Evolutionary conservation across 371 early-diverging fungal genomes (phyloP), one percentile per base, ranked within the genome.

Genomic region (Vairimorpha apis): DNA sequence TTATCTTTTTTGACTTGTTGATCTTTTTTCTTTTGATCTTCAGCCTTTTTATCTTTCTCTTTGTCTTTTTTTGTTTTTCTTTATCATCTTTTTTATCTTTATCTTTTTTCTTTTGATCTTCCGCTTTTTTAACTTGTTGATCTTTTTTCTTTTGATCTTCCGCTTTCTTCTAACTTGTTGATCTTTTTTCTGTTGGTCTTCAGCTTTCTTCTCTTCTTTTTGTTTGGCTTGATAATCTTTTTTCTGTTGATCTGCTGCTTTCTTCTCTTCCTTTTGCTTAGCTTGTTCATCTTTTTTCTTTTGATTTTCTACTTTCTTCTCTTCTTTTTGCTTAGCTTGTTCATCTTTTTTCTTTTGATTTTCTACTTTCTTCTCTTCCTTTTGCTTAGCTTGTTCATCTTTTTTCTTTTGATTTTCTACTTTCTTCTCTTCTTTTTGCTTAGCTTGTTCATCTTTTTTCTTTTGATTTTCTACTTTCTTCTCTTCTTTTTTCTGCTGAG

Each of bases 31-130:
- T 62, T 49, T 55, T 55, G 27, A 1, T 29, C 30, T 69, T 44
- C 18, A 1, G 51, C 45, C 27, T 16, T 44, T 43, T 70, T 35
- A 56, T 66, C 33, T 10, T 47, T 64, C 51, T 4, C 2, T 1
- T 77, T 23, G 8, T 56, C 45, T 44, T 43, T 59, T 3, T 74
- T n/a, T 32, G 65, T 30, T 21, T 70, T 65, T 49, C 67, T 29
- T 70, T 67, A 16, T 70, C 41, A 58, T 68, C 58, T 29, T 37
- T 35, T 25, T 65, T 51, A 14, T 47, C 25, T 35, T 45, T 69
- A 1, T 72, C 70, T 32, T 51, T n/a, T 23, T 64, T 29, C 25
- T 67, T 56, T 59, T 72, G 56, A 53, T 66, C 53, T 44, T 14
- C 44, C 62, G 45, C 23, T 33, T 51, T 55, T 21, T 37, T 4